These are phyloP conservation scores for Kwoniella europaea DNA, from an alignment of 768 basidiomycete genomes.

Conservation along the genomic window DNA sequence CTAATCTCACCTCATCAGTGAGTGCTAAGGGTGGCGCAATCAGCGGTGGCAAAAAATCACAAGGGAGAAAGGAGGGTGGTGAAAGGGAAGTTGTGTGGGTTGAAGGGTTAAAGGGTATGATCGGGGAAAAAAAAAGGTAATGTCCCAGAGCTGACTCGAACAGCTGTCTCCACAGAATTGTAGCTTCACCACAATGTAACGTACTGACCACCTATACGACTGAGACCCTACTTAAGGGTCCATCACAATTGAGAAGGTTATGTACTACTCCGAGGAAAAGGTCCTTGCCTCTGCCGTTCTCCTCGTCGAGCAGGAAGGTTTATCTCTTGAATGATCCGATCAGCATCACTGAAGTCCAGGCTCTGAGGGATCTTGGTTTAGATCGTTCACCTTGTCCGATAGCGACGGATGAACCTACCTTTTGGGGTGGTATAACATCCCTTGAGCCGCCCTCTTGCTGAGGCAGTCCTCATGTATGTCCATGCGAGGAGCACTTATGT, in stretches of 20 bases:
- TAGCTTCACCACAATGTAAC: constrained; percentile 28
- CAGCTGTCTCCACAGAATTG: constrained; percentile 31
- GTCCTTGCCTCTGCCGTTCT: not conserved
- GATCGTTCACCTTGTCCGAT: not conserved
- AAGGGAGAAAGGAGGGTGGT: not conserved
- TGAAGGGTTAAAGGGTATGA: not conserved
- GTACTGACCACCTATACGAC: constrained; percentile 33
- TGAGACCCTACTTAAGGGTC: constrained; percentile 8
- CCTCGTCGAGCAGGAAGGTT: not conserved
- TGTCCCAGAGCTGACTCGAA: constrained; percentile 34
- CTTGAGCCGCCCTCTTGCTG: too few species aligned
- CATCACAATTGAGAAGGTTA: not conserved
- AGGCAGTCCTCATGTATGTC: too few species aligned
- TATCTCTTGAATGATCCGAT: not conserved
- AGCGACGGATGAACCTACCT: not conserved
- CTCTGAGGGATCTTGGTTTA: not conserved
- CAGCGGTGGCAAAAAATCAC: not conserved
- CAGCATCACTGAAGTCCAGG: not conserved
- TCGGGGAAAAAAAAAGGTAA: constrained; percentile 14
- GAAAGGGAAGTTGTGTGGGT: not conserved
- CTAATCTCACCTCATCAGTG: not conserved
- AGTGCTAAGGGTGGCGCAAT: constrained; percentile 2
- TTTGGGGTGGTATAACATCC: not conserved
- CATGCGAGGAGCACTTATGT: too few species aligned
- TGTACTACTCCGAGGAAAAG: not conserved